Evolutionary conservation across 495 filamentous ascomycete genomes (phyloP), one percentile per base, ranked within the genome.

Genomic region (Penicillium bialowiezense): DNA sequence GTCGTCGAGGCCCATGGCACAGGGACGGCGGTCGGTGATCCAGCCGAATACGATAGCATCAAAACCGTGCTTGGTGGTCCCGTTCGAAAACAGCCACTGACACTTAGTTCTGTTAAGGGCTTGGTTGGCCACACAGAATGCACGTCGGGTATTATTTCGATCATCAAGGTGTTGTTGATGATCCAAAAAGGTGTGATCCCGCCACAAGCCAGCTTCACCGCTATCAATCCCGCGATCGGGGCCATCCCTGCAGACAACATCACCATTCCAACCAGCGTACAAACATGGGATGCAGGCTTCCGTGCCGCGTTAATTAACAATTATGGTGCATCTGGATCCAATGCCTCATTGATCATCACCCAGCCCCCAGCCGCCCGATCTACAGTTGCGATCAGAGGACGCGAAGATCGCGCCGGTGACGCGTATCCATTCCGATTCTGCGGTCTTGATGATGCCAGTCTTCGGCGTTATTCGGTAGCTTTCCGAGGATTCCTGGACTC

Each of bases 1-100:
- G 80, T 89, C 24, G 82, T 91, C 5, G 88, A 91, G 58, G 87
- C 86, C 60, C 88, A 91, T 58, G 87, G 87, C 6, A 90, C 87
- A 3, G 87, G 87, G 0, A 89, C 87, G 0, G 79, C 82, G 46
- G 84, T 82, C 10, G 87, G 87, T 5, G 87, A 91, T 58, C 79
- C 78, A 0, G 82, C 78, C 0, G 87, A 89, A 59, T 67, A 68
- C 40, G 56, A 52, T n/a, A 70, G 67, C 38, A 65, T 81, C n/a
- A 60, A 60, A 3, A 38, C 54, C 12, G 62, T 60, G 0, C 54
- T 79, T 3, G 74, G 41, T 26, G 64, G 54, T 9, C 64, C 54
- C 1, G 36, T 44, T n/a, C 59, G 69, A 1, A 19, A 21, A 6
- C 48, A 37, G 1, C 35, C 50, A n/a, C 19, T 69, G 9, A 3